Evolutionary conservation across 2,329 filamentous ascomycete species (phyloP), one percentile per base, ranked within the genome.

Genomic region (Penicillium sp.): DNA sequence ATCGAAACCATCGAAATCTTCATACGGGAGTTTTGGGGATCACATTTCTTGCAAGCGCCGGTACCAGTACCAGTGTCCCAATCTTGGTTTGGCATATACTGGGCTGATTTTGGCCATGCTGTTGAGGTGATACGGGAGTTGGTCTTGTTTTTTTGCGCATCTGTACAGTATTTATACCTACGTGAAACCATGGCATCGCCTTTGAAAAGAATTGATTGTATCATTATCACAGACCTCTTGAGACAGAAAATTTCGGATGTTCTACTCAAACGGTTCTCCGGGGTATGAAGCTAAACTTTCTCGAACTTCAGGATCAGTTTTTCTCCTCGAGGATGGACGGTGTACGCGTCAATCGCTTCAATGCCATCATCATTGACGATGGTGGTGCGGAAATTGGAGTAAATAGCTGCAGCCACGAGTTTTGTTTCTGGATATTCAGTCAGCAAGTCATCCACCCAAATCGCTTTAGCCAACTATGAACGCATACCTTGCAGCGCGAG

Each of bases 341-440:
- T 86, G 66, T 89, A 90, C 2, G 83, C 84, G 73, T 90, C 88
- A 2, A 82, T 82, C 62, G 85, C 86, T 67, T 89, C 85, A 61
- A 90, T 87, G 0, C 83, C 83, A 1, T 80, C 77, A 64, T 89
- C 87, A 57, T 89, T 78, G 2, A 90, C 79, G 52, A 90, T 79
- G 4, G 79, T 72, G 0, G 83, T 89, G 6, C 73, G 81, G 69
- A 85, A 90, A 56, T 87, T 89, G 3, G 85, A 84, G 72, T 92
- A 94, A 5, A 95, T 84, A 1, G 85, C 83, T 0, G 89, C 88
- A 35, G 89, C 76, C 5, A 88, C 84, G 46, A 89, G 79, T 74
- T 92, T 92, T 78, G 92, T 90, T 63, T 90, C 89, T 89, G 66
- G 4, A 69, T 66, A 54, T 50, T 5, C 31, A 0, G 44, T 66